These are phyloP conservation scores for Rhizopogon parksii DNA, from an alignment of 1,284 basidiomycete genomes.

Conservation along the genomic window DNA sequence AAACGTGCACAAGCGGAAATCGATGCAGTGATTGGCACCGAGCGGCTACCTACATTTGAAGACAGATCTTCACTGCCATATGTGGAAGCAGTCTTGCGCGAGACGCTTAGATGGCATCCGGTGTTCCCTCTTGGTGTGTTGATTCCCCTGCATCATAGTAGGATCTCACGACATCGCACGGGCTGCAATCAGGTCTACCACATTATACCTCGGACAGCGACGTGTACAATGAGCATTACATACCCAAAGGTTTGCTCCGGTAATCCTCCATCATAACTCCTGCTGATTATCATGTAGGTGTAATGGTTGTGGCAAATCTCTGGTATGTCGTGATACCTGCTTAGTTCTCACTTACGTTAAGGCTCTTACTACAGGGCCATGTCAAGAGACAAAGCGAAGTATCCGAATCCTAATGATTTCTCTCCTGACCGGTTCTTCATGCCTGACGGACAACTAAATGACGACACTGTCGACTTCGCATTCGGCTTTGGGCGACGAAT, in stretches of 20 bases:
- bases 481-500: conserved; percentile 29
- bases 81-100: conserved; percentile 34
- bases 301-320: conserved; percentile 24
- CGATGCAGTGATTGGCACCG: conserved; percentile 31
- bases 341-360: background rate
- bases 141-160: background rate
- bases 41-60: conserved; percentile 35
- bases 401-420: conserved; percentile 23
- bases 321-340: conserved; percentile 17
- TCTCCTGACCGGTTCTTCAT: conserved; percentile 26
- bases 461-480: conserved; percentile 18
- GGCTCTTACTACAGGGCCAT: conserved; percentile 21
- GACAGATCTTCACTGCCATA: conserved; percentile 37
- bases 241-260: conserved; percentile 19
- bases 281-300: conserved; percentile 21
- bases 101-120: conserved; percentile 33
- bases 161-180: background rate
- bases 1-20: conserved; percentile 36
- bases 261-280: background rate
- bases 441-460: conserved; percentile 20
- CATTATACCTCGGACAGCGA: conserved; percentile 22
- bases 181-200: conserved; percentile 18
- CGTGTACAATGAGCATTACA: conserved; percentile 21
- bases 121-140: conserved; percentile 26
- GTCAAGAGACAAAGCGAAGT: conserved; percentile 22